Percentiles rank a stretch among this genome's conserved stretches.
Evolutionary conservation across 2,329 filamentous ascomycete genomes (phyloP).

Genomic region (Hypoxylon sp.): DNA sequence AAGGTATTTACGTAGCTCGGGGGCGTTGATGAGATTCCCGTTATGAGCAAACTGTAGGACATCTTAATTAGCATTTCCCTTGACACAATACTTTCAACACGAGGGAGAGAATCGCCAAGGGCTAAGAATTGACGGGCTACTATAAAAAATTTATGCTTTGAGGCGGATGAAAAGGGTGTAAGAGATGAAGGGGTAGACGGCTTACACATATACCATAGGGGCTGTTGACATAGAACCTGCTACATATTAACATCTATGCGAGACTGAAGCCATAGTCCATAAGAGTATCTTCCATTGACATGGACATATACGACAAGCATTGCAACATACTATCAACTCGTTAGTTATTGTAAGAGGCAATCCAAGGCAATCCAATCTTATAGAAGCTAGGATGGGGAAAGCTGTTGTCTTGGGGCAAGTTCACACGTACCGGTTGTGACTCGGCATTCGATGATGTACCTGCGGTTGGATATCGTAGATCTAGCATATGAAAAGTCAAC

Average conservation of each 20-base stretch:
- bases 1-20: conserved; percentile 75
- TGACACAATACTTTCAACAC: neutral
- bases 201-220: conserved; percentile 78
- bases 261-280: neutral
- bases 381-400: neutral
- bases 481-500: conserved; percentile 14
- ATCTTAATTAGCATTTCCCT: conserved; percentile 9
- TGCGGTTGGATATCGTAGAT: conserved; percentile 89
- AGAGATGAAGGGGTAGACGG: neutral
- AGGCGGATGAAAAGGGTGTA: neutral
- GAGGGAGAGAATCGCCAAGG: neutral
- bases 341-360: conserved; percentile 13
- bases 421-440: conserved; percentile 72
- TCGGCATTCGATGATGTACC: conserved; percentile 85
- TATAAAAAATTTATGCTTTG: neutral
- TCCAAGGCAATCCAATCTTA: neutral
- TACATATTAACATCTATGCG: conserved; percentile 15
- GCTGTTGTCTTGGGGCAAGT: neutral
- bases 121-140: neutral
- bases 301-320: neutral
- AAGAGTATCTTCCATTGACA: neutral
- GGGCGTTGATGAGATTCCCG: conserved; percentile 85
- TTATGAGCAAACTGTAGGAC: conserved; percentile 74
- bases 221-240: conserved; percentile 83
- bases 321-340: conserved; percentile 22